phyloP scores from a whole-genome alignment of 352 stramenopile species.

The Phytophthora citricola region DNA sequence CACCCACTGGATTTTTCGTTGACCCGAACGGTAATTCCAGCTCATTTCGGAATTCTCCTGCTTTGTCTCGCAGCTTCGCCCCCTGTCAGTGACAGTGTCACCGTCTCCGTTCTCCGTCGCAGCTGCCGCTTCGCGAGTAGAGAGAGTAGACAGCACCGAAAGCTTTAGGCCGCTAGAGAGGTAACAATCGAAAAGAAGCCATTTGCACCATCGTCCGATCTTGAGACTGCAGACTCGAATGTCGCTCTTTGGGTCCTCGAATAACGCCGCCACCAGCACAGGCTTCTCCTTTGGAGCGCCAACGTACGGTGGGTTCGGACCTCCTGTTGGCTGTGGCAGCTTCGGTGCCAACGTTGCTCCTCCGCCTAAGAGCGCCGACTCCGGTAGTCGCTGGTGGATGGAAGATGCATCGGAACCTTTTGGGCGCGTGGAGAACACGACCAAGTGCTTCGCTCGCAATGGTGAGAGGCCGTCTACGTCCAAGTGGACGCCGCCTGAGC shows the following conservation, averaged over 20 bases:
- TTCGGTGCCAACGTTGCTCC: not conserved
- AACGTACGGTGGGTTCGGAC: not conserved
- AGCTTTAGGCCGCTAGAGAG: constrained; percentile 4
- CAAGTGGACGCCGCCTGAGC: constrained; percentile 16
- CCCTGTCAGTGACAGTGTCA: not conserved
- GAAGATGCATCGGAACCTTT: constrained; percentile 27
- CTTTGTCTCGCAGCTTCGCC: not conserved
- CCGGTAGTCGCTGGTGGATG: not conserved
- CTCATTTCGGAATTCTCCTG: constrained; percentile 17
- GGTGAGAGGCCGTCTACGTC: not conserved
- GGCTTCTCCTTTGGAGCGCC: not conserved
- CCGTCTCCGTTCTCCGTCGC: constrained; percentile 3
- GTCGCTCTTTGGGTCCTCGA: constrained; percentile 15
- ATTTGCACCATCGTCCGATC: constrained; percentile 6
- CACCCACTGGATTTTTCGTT: constrained; percentile 2
- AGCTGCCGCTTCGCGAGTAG: constrained; percentile 12
- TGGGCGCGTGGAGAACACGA: constrained; percentile 22
- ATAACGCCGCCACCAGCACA: not conserved
- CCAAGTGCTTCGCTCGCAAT: constrained; percentile 17
- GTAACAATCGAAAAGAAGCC: not conserved
- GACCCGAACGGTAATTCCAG: not conserved
- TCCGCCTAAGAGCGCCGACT: not conserved
- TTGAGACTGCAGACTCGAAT: constrained; percentile 3
- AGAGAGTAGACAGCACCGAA: constrained; percentile 17
- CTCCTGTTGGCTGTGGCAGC: not conserved